phyloP scores from a whole-genome alignment of 148 eudicot species.

The Rhododendron griersonianum region DNA sequence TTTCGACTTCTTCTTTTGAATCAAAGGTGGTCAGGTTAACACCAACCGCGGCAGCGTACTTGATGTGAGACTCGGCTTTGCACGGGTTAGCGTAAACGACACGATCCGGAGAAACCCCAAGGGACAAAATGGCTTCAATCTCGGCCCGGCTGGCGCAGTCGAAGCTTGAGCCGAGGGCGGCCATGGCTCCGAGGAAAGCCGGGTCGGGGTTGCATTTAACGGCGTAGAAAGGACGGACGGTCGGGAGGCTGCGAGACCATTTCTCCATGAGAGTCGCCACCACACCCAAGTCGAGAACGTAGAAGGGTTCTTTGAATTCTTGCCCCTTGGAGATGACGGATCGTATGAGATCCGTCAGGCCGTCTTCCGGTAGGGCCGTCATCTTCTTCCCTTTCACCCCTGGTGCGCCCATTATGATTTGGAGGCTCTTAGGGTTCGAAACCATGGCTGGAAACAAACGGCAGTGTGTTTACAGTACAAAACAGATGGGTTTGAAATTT shows the following conservation, averaged over 20 bases:
- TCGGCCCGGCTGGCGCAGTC: constrained; percentile 28
- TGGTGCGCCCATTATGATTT: neutral
- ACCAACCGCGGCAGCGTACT: constrained; percentile 17
- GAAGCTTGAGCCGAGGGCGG: constrained; percentile 18
- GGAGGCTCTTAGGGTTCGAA: neutral
- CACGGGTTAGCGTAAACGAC: constrained; percentile 25
- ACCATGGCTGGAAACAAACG: neutral
- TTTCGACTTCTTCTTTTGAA: constrained; percentile 13
- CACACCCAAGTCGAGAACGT: constrained; percentile 21
- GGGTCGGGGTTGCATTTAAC: constrained; percentile 24
- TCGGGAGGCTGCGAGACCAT: constrained; percentile 16
- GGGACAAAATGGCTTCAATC: constrained; percentile 16
- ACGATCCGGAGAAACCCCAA: constrained; percentile 22
- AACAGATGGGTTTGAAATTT: neutral
- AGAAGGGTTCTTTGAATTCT: constrained; percentile 20
- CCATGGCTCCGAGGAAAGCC: constrained; percentile 8
- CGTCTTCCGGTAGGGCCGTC: neutral
- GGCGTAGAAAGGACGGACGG: constrained; percentile 25
- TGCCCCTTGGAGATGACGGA: constrained; percentile 3
- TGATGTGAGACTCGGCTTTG: constrained; percentile 22
- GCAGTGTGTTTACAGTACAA: neutral
- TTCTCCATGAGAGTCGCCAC: constrained; percentile 12
- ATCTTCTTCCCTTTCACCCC: neutral
- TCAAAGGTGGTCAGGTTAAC: constrained; percentile 19
- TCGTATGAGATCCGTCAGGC: neutral